phyloP scores from a whole-genome alignment of 352 stramenopile species.

The Pythium insidiosum region DNA sequence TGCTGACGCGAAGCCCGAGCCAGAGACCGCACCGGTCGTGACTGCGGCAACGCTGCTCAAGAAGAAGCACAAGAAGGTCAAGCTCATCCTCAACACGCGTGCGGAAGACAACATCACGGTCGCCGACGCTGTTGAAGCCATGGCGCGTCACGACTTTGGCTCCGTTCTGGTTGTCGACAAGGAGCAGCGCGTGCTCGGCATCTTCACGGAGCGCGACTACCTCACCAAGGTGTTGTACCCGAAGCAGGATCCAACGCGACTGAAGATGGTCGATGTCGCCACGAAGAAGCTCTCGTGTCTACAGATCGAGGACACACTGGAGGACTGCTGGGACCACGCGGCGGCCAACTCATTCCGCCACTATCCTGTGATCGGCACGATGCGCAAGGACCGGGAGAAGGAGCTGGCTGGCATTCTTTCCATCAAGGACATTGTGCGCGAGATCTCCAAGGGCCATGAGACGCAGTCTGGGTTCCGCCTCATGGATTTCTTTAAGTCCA shows the following conservation, averaged over 20 bases:
- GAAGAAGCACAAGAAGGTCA: constrained; percentile 80
- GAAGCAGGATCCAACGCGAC: constrained; percentile 48
- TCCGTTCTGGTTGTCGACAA: constrained; percentile 78
- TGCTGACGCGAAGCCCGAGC: constrained; percentile 1
- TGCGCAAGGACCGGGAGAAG: constrained; percentile 70
- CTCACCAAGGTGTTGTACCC: constrained; percentile 69
- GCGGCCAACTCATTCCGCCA: constrained; percentile 67
- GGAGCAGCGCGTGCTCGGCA: constrained; percentile 70
- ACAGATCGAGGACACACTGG: constrained; percentile 70
- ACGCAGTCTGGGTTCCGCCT: constrained; percentile 67
- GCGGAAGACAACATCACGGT: constrained; percentile 72
- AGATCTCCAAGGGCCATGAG: constrained; percentile 76
- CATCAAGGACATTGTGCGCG: constrained; percentile 82
- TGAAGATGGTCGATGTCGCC: constrained; percentile 53
- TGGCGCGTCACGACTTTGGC: constrained; percentile 76
- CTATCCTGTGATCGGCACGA: constrained; percentile 70
- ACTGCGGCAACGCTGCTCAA: constrained; percentile 66
- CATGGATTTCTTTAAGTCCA: constrained; percentile 84
- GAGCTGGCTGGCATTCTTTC: constrained; percentile 75
- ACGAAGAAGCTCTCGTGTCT: constrained; percentile 44
- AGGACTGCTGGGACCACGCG: constrained; percentile 72
- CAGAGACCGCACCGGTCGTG: constrained; percentile 19
- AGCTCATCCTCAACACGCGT: constrained; percentile 77
- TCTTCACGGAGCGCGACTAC: constrained; percentile 85
- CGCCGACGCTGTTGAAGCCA: constrained; percentile 64